Evolutionary conservation across 768 basidiomycete species (phyloP), one percentile per base, ranked within the genome.

Genomic region (Galerina sulciceps): DNA sequence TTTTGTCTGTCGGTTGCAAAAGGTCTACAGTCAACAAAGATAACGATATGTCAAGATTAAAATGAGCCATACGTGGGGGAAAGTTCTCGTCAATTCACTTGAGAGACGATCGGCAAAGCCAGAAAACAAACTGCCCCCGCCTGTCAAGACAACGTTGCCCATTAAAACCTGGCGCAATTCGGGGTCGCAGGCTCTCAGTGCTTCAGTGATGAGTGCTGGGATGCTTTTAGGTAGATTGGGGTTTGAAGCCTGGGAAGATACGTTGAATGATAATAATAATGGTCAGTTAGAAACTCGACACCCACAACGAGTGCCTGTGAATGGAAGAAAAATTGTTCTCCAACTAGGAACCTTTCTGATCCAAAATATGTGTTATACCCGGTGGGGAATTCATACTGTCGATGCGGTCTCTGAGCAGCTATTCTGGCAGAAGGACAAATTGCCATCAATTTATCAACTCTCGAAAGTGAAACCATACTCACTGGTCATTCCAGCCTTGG

Each of bases 71-170:
- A 96, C 93, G 62, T 94, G 90, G 37, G 89, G 86, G 73, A 93
- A 89, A 57, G 88, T 79, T 55, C 89, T 81, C 37, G 78, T 75
- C 9, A 99, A 76, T 71, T 99, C 97, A 53, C 79, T 79, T 58
- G 85, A 80, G 44, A 99, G 79, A 15, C 97, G 84, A 67, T 99
- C 95, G 23, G 83, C 83, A 60, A 99, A 85, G 17, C 97, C 97
- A 35, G 89, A 76, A 59, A 96, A 89, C 43, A 94, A 76, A 57
- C 90, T 93, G 37, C 95, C 92, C 10, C 96, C 96, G 8, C 97
- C 97, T n/a, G 94, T 92, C 45, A 99, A 85, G 47, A 99, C 96
- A 51, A 99, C 88, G 67, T 99, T 98, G 60, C 90, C 86, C 69
- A 96, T 84, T 23, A 99, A 85, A 17, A 91, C 89, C 58, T 93